Evolutionary conservation across 23 red algal genomes (phyloP).

Genomic region (Gracilaria gracilis): DNA sequence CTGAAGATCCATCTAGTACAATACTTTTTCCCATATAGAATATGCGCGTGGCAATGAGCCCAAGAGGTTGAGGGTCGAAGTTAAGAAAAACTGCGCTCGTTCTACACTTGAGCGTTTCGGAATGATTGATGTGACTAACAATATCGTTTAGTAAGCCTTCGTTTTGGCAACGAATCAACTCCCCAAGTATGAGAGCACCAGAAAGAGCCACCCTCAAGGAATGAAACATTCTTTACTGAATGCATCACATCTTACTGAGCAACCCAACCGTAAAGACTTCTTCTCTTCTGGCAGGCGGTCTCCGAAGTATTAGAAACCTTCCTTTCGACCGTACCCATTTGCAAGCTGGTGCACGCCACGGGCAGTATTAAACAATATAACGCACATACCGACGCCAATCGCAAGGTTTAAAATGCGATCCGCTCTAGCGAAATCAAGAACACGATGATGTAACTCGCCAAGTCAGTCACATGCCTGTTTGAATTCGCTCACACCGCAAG

Average conservation of each 20-base stretch:
- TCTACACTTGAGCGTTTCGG: background rate
- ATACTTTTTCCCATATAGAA: background rate
- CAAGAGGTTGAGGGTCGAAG: too few relatives aligned
- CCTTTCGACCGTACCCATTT: conserved; percentile 54
- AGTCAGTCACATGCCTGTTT: background rate
- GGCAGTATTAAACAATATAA: conserved; percentile 6
- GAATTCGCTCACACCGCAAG: background rate
- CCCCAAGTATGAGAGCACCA: background rate
- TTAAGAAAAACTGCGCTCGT: background rate
- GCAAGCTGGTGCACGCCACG: conserved; percentile 45
- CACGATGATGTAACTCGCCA: background rate
- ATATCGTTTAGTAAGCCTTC: background rate
- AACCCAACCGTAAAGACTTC: background rate
- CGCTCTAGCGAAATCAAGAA: background rate
- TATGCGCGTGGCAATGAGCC: background rate
- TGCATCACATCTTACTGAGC: background rate
- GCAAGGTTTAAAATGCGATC: conserved; percentile 61
- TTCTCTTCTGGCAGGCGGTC: background rate
- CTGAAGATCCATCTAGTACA: background rate
- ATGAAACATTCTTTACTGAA: conserved; percentile 8
- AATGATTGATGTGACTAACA: background rate
- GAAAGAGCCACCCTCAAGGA: background rate
- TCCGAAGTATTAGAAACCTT: conserved; percentile 32
- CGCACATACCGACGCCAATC: conserved; percentile 50
- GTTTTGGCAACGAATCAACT: background rate